Conservation (phyloP, 495 filamentous ascomycete species). For the Parathielavia hyrcaniae region DNA sequence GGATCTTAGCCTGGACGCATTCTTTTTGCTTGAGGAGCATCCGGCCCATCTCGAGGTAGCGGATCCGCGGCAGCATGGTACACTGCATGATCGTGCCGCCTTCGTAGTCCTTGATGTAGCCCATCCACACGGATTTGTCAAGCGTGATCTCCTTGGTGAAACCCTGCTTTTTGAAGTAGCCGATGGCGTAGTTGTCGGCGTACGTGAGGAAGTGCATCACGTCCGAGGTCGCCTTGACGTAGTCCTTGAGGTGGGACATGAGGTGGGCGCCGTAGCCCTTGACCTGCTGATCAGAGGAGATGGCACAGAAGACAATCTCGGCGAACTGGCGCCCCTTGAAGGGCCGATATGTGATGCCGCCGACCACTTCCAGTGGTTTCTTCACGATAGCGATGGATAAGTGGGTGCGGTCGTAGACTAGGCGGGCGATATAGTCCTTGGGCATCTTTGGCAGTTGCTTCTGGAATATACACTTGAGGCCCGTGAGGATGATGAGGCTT, state of each 20-base stretch:
- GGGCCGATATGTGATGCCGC: conserved; percentile 93
- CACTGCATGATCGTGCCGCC: conserved; percentile 99
- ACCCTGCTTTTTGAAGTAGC: conserved; percentile 98
- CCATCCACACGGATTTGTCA: conserved; percentile 90
- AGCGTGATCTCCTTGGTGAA: conserved; percentile 98
- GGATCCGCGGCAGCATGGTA: conserved; percentile 89
- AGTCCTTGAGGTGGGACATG: conserved; percentile 98
- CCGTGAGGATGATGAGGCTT: conserved; percentile 89
- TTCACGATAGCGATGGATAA: conserved; percentile 96
- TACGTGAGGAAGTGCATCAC: conserved; percentile 99
- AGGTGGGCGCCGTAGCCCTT: conserved; percentile 97
- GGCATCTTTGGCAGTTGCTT: conserved; percentile 99
- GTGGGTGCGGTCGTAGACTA: conserved; percentile 96
- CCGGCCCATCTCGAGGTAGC: conserved; percentile 87
- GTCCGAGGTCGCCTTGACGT: conserved; percentile 91
- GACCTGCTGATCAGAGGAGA: conserved; percentile 95
- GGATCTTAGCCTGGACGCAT: conserved; percentile 86
- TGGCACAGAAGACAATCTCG: conserved; percentile 98
- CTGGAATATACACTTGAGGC: conserved; percentile 96
- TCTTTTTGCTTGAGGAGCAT: conserved; percentile 98
- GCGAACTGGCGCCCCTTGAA: conserved; percentile 91
- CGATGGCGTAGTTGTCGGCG: conserved; percentile 97
- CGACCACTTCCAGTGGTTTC: conserved; percentile 89
- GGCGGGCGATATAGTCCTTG: conserved; percentile 93
- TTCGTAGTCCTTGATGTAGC: conserved; percentile 99